Evolutionary conservation across 345 rosid species (phyloP).

Genomic region (Eutrema yunnanense): DNA sequence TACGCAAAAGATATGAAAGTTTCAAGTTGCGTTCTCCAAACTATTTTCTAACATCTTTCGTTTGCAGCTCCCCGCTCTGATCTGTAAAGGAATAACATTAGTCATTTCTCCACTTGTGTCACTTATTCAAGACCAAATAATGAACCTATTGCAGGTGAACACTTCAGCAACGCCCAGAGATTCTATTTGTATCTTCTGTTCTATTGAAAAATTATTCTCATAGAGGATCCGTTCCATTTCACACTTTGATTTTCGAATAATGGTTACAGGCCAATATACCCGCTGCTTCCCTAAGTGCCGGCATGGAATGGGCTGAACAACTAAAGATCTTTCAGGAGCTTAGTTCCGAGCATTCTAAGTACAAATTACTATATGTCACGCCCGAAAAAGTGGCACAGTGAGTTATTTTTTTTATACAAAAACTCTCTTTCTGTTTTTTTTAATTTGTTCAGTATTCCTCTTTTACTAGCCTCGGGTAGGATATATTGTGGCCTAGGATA

Average conservation of each 20-base stretch:
- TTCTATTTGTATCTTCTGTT: constrained; percentile 3
- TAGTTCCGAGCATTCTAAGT: constrained; percentile 70
- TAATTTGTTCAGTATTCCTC: background rate
- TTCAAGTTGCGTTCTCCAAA: constrained; percentile 4
- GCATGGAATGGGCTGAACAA: constrained; percentile 95
- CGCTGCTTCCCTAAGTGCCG: constrained; percentile 89
- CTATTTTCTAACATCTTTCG: constrained; percentile 7
- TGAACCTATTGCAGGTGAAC: constrained; percentile 89
- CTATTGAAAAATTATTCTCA: background rate
- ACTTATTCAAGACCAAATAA: constrained; percentile 98
- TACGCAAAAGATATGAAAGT: background rate
- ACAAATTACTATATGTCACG: constrained; percentile 84
- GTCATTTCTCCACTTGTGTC: constrained; percentile 95
- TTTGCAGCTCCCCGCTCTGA: constrained; percentile 87
- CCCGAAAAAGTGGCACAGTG: constrained; percentile 99
- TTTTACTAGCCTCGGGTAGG: constrained; percentile 1
- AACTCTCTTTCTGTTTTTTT: background rate
- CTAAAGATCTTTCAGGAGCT: constrained; percentile 89
- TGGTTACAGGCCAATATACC: constrained; percentile 72
- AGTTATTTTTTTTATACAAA: constrained; percentile 24
- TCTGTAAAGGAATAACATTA: constrained; percentile 83
- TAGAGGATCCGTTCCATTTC: background rate
- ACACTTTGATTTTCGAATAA: constrained; percentile 14
- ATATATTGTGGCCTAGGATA: background rate
- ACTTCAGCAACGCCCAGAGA: constrained; percentile 1